A percentile compares a stretch with the other conserved stretches of the same genome.
Evolutionary conservation across 2,329 filamentous ascomycete species (phyloP).

Genomic region (Cadophora sp.): DNA sequence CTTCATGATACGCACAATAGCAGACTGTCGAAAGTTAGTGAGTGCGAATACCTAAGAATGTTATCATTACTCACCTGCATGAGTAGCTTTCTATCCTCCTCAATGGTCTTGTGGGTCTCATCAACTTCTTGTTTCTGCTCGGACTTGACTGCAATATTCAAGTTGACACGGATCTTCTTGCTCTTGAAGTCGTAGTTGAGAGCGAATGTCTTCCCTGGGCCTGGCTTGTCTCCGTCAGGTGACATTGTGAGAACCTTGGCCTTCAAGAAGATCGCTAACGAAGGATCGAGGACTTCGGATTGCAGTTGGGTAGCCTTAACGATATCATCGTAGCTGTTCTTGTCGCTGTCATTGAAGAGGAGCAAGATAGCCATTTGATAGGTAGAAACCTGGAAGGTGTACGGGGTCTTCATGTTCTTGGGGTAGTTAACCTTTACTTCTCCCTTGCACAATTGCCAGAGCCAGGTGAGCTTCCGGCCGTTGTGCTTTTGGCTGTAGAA

Average conservation of each 20-base stretch:
- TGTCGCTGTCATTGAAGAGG: constrained; percentile 91
- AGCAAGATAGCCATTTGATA: constrained; percentile 98
- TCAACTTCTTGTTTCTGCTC: constrained; percentile 96
- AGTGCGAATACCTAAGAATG: constrained; percentile 9
- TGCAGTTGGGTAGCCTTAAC: constrained; percentile 79
- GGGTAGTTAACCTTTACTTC: constrained; percentile 94
- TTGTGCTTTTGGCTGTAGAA: constrained; percentile 98
- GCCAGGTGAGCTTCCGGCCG: constrained; percentile 94
- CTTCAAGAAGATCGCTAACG: constrained; percentile 86
- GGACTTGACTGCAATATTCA: constrained; percentile 93
- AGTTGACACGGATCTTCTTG: constrained; percentile 97
- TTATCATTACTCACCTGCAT: constrained; percentile 77
- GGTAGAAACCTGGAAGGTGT: constrained; percentile 95
- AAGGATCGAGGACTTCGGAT: constrained; percentile 84
- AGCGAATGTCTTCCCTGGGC: constrained; percentile 77
- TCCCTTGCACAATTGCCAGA: constrained; percentile 98
- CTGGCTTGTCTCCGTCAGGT: constrained; percentile 76
- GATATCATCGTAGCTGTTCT: constrained; percentile 87
- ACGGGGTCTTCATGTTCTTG: constrained; percentile 87
- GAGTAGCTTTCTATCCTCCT: constrained; percentile 95
- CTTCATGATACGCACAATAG: constrained; percentile 99
- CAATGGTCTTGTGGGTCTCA: constrained; percentile 99
- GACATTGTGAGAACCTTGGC: constrained; percentile 83
- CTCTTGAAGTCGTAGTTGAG: constrained; percentile 97
- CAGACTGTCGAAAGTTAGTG: constrained; percentile 68